Base-by-base conservation (phyloP, 2,329 filamentous ascomycete genomes). In the Lecanicillium sp. region DNA sequence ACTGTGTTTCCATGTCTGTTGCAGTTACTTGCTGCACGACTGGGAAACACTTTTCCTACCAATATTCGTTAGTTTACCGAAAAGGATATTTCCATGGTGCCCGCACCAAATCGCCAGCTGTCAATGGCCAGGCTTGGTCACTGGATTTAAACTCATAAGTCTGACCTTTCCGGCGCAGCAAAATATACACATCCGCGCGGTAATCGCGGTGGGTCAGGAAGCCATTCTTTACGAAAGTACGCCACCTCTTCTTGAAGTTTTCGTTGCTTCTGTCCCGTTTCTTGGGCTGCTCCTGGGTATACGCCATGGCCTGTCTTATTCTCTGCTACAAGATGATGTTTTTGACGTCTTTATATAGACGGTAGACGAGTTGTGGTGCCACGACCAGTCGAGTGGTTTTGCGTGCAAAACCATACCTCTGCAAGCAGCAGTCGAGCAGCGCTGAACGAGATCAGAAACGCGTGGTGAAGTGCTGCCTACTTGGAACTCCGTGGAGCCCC, bases 71-170 rank as follows among this genome's bases (percentile, higher is more conserved):
- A 35, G 32, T n/a, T n/a, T n/a, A 15, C 32, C 32, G 14, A n/a
- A 7, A 35, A n/a, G 14, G 12, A 35, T 11, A 35, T 11, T 15
- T 35, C 32, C 32, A n/a, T 11, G 32, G 14, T 35, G 14, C 17
- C 14, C 43, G 12, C 23, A 26, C 43, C 15, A 38, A 10, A 15
- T 54, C 50, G 30, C 49, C n/a, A 6, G 52, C 43, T 14, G 41
- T 47, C 4, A 54, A 49, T 6, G 44, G 44, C 35, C 50, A 49
- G 3, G 41, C 50, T 23, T 44, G 52, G 3, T 52, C 44, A 29
- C 44, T 50, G 48, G 52, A 54, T 43, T 52, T 51, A 3, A 54
- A 54, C 47, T 54, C 38, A 35, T 49, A 51, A n/a, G 49, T 53
- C 23, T 53, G 21, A 5, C 52, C 42, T 21, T 44, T 51, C 5